These are phyloP conservation scores for Pugionium dolabratum DNA, from an alignment of 345 rosid genomes.

Conservation along the genomic window DNA sequence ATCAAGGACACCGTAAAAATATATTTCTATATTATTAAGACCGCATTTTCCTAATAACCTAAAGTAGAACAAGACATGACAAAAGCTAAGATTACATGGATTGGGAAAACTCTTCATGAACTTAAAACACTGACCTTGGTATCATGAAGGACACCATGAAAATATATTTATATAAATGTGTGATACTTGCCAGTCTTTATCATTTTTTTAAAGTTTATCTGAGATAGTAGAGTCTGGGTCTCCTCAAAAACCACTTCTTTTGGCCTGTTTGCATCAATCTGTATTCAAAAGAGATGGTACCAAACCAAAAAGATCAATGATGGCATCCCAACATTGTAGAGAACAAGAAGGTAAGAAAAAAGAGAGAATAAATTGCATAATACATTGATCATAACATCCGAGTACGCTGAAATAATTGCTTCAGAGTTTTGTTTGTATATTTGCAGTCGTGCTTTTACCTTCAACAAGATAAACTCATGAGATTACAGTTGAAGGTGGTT, in stretches of 20 bases:
- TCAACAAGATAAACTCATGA: slow-evolving; percentile 9
- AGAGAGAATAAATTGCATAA: slow-evolving; percentile 6
- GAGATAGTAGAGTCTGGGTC: slow-evolving; percentile 59
- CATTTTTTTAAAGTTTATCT: slow-evolving; percentile 47
- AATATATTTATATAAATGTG: slow-evolving; percentile 33
- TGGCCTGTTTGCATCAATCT: slow-evolving; percentile 78
- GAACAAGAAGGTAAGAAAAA: not conserved
- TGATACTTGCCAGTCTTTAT: slow-evolving; percentile 43
- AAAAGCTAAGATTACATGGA: slow-evolving; percentile 6
- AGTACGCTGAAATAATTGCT: slow-evolving; percentile 62
- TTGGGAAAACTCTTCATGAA: not conserved
- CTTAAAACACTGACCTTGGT: slow-evolving; percentile 2
- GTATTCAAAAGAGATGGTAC: slow-evolving; percentile 29
- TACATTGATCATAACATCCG: slow-evolving; percentile 66
- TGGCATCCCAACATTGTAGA: not conserved
- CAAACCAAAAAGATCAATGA: slow-evolving; percentile 13
- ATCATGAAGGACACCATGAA: slow-evolving; percentile 8
- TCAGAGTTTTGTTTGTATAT: slow-evolving; percentile 78
- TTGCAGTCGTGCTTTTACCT: slow-evolving; percentile 79
- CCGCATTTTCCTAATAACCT: not conserved
- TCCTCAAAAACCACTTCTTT: slow-evolving; percentile 72
- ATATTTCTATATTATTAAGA: too few relatives aligned
- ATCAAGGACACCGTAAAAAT: too few relatives aligned
- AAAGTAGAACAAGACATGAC: slow-evolving; percentile 2
- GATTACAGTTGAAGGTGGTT: slow-evolving; percentile 2